A percentile compares a stretch with the other conserved stretches of the same genome.
phyloP scores from a whole-genome alignment of 2,329 filamentous ascomycete species.

The Epicoccum nigrum region DNA sequence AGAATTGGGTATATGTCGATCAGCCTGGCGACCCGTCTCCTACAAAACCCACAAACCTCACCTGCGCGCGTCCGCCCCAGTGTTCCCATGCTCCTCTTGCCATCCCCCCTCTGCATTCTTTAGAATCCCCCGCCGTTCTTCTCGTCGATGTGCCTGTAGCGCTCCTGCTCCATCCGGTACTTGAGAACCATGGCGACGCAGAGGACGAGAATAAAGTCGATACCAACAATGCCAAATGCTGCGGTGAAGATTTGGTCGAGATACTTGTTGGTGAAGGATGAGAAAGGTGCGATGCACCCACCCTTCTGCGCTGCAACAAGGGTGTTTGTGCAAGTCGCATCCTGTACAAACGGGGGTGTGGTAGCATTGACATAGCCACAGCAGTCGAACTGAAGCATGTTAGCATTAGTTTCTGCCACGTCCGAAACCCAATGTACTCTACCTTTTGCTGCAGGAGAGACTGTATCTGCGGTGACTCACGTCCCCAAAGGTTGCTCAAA shows the following conservation, averaged over 20 bases:
- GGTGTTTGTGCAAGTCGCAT: conserved; percentile 70
- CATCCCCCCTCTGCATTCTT: background rate
- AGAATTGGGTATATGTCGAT: conserved; percentile 23
- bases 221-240: conserved; percentile 78
- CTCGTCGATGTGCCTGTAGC: conserved; percentile 81
- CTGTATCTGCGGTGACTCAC: conserved; percentile 64
- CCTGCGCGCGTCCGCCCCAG: background rate
- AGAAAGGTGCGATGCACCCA: conserved; percentile 72
- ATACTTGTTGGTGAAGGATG: conserved; percentile 71
- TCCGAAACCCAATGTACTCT: conserved; percentile 35
- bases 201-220: conserved; percentile 70
- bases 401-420: conserved; percentile 22
- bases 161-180: conserved; percentile 78
- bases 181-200: conserved; percentile 78
- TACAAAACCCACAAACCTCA: conserved; percentile 25
- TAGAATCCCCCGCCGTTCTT: conserved; percentile 60
- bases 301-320: conserved; percentile 71
- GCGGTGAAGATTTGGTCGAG: conserved; percentile 80
- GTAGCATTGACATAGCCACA: conserved; percentile 80
- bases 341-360: conserved; percentile 72
- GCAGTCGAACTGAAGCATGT: conserved; percentile 69
- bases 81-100: background rate
- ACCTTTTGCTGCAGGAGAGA: conserved; percentile 74
- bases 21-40: conserved; percentile 20
- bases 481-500: conserved; percentile 66